Base-by-base conservation (phyloP, 768 basidiomycete species). In the Auricularia cornea region DNA sequence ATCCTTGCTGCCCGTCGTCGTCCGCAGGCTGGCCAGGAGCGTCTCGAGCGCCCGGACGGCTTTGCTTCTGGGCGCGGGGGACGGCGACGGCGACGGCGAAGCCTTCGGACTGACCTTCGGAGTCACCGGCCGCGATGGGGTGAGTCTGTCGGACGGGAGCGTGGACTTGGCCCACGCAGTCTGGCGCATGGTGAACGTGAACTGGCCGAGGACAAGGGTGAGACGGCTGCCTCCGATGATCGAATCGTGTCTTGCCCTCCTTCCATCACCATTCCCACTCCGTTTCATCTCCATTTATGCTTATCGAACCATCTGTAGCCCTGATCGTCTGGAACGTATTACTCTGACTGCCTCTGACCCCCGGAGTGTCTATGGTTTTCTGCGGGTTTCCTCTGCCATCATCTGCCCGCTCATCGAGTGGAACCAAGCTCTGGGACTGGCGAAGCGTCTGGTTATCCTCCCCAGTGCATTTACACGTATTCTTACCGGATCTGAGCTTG, bases 31-130 rank as follows among this genome's bases (percentile, higher is more conserved):
- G n/a, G 73, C 67, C 33, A 82, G 71, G 44, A 85, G 72, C 6
- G 72, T 67, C 66, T 87, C 84, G 20, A 89, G 75, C 28, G 65
- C 67, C 3, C 72, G 72, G 16, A 88, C 78, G 35, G 77, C 77
- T 64, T 72, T 77, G 71, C 82, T 87, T 70, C 83, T 86, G 2
- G 71, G 70, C 54, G 28, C 54, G 26, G 54, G 28, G 1, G 44
- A 48, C 28, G 54, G 54, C 11, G 30, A 57, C 18, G 23, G 23
- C 16, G 54, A 57, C 11, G 51, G 20, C 51, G 51, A n/a, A 10
- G 51, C n/a, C 3, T 52, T 52, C 51, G 51, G 51, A 20, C 51
- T 52, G 11, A 26, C 23, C 20, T 57, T 57, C 26, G 54, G 54
- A 1, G 54, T 57, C 20, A 16, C 5, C 12, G 54, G 30, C 26